These are phyloP conservation scores for Botrytis tulipae DNA, from an alignment of 2,329 filamentous ascomycete genomes.

Conservation along the genomic window DNA sequence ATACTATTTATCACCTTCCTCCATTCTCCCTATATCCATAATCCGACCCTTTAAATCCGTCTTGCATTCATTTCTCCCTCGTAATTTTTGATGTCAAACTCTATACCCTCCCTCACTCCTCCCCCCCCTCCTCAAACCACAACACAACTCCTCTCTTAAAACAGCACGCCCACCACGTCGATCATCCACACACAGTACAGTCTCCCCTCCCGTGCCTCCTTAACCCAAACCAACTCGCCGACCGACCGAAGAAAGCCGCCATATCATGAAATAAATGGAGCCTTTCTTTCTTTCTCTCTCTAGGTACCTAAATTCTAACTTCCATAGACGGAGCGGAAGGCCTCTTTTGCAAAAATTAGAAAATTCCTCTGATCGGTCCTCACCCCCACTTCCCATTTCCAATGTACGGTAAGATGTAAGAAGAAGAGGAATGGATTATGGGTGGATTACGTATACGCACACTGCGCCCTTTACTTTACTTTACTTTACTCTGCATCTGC, in stretches of 20 bases:
- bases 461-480: background rate
- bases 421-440: background rate
- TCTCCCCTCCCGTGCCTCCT: background rate
- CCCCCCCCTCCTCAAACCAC: background rate
- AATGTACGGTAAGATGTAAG: too few species aligned
- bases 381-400: background rate
- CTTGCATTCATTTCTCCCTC: background rate
- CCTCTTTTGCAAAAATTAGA: background rate
- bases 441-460: background rate
- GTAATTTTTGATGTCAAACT: background rate
- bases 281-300: background rate
- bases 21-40: too few species aligned
- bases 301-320: too few species aligned
- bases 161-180: background rate
- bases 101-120: background rate
- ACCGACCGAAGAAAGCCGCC: background rate
- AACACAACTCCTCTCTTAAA: background rate
- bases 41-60: background rate
- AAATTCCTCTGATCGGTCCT: background rate
- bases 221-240: conserved; percentile 9
- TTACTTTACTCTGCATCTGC: too few species aligned
- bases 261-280: background rate
- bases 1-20: too few species aligned
- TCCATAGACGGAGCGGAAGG: too few species aligned
- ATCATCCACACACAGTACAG: background rate